These are phyloP conservation scores for Tulasnella sp. DNA, from an alignment of 768 basidiomycete species.

Conservation along the genomic window DNA sequence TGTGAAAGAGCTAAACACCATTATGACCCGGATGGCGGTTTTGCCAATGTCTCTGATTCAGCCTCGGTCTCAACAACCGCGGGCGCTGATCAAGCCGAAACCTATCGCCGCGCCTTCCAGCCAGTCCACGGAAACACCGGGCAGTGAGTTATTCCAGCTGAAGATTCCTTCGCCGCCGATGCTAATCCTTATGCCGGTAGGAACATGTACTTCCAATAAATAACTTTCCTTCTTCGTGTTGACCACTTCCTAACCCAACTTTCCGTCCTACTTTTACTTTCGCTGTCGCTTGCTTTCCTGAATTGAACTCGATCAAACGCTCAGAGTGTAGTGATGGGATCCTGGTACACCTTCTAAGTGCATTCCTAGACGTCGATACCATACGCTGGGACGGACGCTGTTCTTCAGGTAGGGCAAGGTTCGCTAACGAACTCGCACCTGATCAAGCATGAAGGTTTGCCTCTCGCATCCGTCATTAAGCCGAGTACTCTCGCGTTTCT, in stretches of 20 bases:
- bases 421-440: no score
- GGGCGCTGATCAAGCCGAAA: background rate
- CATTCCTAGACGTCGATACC: background rate
- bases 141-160: background rate
- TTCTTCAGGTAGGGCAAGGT: no score
- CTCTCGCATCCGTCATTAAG: no score
- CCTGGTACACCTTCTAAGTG: background rate
- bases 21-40: slow-evolving; percentile 18
- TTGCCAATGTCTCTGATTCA: background rate
- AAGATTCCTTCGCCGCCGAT: no score
- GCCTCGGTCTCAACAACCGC: background rate
- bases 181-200: no score
- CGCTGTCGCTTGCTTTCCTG: background rate
- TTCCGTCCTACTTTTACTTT: background rate
- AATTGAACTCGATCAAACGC: no score
- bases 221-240: no score
- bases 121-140: background rate
- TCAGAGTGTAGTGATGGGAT: no score
- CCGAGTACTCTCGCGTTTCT: background rate
- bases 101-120: background rate
- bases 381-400: no score
- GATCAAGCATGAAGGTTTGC: no score
- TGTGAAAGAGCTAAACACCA: slow-evolving; percentile 25
- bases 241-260: no score
- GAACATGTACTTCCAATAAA: no score